Base-by-base conservation (phyloP, 805 yeast species). In the Yamadazyma insecticola region DNA sequence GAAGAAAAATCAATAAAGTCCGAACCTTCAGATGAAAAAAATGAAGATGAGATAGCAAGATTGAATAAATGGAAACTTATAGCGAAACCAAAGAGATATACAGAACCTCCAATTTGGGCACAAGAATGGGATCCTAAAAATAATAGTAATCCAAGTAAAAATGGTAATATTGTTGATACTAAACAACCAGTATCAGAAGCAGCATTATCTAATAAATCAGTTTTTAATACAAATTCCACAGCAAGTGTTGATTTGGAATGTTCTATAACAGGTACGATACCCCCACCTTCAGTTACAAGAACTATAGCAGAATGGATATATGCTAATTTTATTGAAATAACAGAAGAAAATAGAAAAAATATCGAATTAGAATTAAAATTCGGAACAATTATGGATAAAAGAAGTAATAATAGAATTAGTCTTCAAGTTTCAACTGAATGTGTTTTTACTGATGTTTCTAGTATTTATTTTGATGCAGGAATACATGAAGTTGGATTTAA, bases 291-390 rank as follows among this genome's bases (percentile, higher is more conserved):
- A 46, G 65, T 85, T 36, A 82, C 89, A 5, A 75, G 89, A 48
- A 76, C 84, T 20, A 76, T 89, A 5, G 82, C 92, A 14, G 86
- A 81, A 45, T 89, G 97, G 97, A 70, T 89, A 6, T 88, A 82
- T 66, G 88, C 94, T 13, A 81, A 84, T 40, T 67, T 87, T 28
- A 69, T 70, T 26, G 84, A 84, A 20, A 70, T 85, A 23, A 72
- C 76, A 23, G 62, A 60, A 14, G 74, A 73, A 24, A 71, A 68
- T 45, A 66, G 78, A 14, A 73, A 64, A 45, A 45, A 50, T 39
- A 66, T 83, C 17, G 94, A 84, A 60, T 57, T 84, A 45, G 94
- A 84, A 57, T 63, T 81, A 48, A 83, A 83, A 50, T 73, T 81
- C 44, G 94, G 94, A 4, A 65, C 76, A 13, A 74, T 84, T 16